Conservation (phyloP, 2,329 filamentous ascomycete species). For the Macrophomina phaseolina region DNA sequence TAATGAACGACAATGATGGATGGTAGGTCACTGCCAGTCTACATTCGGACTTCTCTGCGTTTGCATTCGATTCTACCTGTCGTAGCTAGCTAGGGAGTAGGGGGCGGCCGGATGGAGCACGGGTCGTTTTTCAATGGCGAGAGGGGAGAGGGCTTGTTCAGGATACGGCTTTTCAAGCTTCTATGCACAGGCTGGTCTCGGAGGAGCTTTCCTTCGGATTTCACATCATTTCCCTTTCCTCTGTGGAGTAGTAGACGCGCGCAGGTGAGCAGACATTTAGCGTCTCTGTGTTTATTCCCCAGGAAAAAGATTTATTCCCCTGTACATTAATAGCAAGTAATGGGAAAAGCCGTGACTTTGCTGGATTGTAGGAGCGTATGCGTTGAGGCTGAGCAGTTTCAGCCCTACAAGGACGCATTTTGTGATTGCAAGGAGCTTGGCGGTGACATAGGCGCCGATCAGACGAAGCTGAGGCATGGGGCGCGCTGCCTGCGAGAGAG, state of each 20-base stretch:
- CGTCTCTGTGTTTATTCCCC: slow-evolving; percentile 24
- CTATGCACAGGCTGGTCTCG: slow-evolving; percentile 19
- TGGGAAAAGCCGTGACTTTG: slow-evolving; percentile 23
- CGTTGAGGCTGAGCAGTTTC: slow-evolving; percentile 17
- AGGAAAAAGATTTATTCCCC: slow-evolving; percentile 25
- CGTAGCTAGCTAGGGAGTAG: slow-evolving; percentile 25
- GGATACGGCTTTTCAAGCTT: slow-evolving; percentile 18
- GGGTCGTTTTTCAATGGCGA: slow-evolving; percentile 12
- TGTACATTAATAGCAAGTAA: slow-evolving; percentile 25
- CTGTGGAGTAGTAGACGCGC: slow-evolving; percentile 17
- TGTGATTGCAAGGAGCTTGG: not conserved
- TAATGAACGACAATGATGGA: slow-evolving; percentile 4
- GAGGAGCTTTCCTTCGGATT: slow-evolving; percentile 24
- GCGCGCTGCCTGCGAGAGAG: not conserved
- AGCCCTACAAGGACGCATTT: slow-evolving; percentile 13
- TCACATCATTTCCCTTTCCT: slow-evolving; percentile 19
- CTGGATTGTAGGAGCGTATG: not conserved
- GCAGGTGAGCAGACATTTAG: slow-evolving; percentile 22
- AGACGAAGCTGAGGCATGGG: not conserved
- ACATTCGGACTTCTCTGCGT: slow-evolving; percentile 18
- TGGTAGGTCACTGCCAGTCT: not conserved
- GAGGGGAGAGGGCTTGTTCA: slow-evolving; percentile 15
- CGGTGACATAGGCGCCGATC: not conserved
- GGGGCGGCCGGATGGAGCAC: slow-evolving; percentile 17
- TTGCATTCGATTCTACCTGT: slow-evolving; percentile 24